These are phyloP conservation scores for Tuber brumale DNA, from an alignment of 495 filamentous ascomycete genomes.

Conservation along the genomic window DNA sequence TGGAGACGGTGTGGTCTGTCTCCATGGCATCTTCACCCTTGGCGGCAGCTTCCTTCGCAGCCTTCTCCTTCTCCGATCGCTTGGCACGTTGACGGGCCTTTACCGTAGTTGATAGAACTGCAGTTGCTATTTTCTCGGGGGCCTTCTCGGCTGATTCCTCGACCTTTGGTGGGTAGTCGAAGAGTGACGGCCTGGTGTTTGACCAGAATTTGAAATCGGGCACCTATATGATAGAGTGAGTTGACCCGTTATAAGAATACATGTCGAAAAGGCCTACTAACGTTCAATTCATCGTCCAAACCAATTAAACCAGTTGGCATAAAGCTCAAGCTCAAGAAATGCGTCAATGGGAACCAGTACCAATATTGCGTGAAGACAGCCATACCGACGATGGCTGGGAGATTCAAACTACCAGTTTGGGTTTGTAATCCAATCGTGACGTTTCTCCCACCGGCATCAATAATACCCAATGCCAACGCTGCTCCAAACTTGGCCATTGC, in stretches of 20 bases:
- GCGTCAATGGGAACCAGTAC: constrained; percentile 99
- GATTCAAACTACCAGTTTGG: constrained; percentile 94
- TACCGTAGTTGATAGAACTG: constrained; percentile 90
- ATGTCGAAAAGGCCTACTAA: constrained; percentile 12
- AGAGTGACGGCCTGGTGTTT: constrained; percentile 86
- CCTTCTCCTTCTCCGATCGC: constrained; percentile 58
- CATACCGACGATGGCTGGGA: constrained; percentile 95
- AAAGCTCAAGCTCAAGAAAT: constrained; percentile 92
- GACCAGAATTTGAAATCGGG: constrained; percentile 96
- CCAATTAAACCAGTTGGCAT: constrained; percentile 90
- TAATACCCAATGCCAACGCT: constrained; percentile 88
- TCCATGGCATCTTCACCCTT: constrained; percentile 85
- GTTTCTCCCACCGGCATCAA: constrained; percentile 96
- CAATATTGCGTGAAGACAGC: constrained; percentile 98
- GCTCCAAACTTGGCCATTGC: constrained; percentile 99
- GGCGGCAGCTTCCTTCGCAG: constrained; percentile 56
- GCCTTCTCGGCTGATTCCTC: constrained; percentile 91
- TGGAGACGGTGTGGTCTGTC: constrained; percentile 66
- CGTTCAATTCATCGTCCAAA: constrained; percentile 76
- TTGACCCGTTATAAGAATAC: background rate
- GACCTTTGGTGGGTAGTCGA: constrained; percentile 95
- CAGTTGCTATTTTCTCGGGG: constrained; percentile 88
- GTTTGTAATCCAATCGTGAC: constrained; percentile 97
- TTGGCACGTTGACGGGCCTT: constrained; percentile 90
- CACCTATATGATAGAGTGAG: constrained; percentile 49